These are phyloP conservation scores for Plasmodium coatneyi DNA, from an alignment of 169 alveolate genomes.

Conservation along the genomic window DNA sequence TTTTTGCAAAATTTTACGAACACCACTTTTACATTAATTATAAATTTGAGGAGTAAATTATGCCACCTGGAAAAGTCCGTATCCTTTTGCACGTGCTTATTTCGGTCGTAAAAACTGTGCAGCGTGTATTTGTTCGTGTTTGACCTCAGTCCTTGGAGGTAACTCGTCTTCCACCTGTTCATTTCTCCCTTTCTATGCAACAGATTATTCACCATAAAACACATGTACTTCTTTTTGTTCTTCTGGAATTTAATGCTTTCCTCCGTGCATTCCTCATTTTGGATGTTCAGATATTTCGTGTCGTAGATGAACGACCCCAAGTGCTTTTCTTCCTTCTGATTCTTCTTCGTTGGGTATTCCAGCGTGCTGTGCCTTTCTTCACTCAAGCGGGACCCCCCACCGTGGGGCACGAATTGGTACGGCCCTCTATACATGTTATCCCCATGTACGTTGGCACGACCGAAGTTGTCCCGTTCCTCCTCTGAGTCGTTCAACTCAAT, in stretches of 20 bases:
- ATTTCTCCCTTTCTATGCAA: not conserved
- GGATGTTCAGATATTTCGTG: slow-evolving; percentile 1
- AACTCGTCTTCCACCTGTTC: slow-evolving; percentile 1
- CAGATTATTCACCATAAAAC: slow-evolving; percentile 6
- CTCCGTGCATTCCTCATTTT: slow-evolving; percentile 1
- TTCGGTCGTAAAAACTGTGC: slow-evolving; percentile 64
- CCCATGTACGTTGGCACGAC: not conserved
- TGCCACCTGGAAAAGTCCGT: slow-evolving; percentile 24
- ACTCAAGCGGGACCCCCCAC: not conserved
- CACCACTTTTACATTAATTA: slow-evolving; percentile 28
- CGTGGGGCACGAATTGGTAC: not conserved
- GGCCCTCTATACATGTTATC: not conserved
- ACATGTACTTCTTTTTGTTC: slow-evolving; percentile 12
- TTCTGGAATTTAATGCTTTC: not conserved
- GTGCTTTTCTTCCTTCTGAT: not conserved
- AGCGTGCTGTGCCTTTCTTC: not conserved
- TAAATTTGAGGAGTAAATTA: slow-evolving; percentile 20
- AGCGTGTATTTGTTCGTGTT: slow-evolving; percentile 19
- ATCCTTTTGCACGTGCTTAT: slow-evolving; percentile 24
- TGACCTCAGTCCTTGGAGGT: not conserved
- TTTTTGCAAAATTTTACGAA: slow-evolving; percentile 53
- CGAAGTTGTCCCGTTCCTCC: not conserved
- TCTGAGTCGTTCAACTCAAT: slow-evolving; percentile 30
- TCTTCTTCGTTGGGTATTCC: not conserved
- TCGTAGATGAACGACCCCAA: slow-evolving; percentile 18